phyloP scores from a whole-genome alignment of 768 basidiomycete genomes.

The Suillus subluteus region DNA sequence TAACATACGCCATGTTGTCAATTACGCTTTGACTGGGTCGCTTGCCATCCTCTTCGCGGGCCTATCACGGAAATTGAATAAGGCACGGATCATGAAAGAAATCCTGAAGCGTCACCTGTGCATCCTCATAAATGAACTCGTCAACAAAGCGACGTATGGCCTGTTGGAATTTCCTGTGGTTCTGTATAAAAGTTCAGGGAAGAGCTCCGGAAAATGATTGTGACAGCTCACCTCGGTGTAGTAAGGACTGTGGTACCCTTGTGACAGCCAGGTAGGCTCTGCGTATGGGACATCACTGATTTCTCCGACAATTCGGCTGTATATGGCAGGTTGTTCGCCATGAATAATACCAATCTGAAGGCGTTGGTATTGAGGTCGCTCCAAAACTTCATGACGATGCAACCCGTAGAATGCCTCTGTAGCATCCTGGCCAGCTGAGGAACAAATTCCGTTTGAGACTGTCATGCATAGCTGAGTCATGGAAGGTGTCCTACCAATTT shows the following conservation, averaged over 20 bases:
- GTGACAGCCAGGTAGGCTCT: constrained; percentile 81
- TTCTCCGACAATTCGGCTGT: constrained; percentile 53
- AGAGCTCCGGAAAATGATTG: background rate
- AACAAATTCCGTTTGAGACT: background rate
- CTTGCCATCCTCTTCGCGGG: constrained; percentile 89
- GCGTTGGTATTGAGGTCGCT: constrained; percentile 72
- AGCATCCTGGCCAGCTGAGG: constrained; percentile 78
- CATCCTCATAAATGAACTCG: constrained; percentile 58
- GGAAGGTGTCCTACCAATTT: constrained; percentile 59
- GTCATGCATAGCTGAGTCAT: background rate
- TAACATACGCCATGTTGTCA: constrained; percentile 75
- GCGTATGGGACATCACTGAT: constrained; percentile 83
- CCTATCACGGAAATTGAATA: constrained; percentile 33
- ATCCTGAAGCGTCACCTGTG: constrained; percentile 28
- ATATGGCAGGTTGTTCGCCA: constrained; percentile 61
- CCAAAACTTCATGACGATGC: constrained; percentile 84
- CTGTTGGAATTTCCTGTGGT: constrained; percentile 50
- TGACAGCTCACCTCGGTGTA: constrained; percentile 59
- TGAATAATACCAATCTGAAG: constrained; percentile 75
- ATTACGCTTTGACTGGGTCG: constrained; percentile 76
- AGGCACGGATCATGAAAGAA: constrained; percentile 24
- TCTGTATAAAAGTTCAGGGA: constrained; percentile 35
- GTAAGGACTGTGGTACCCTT: constrained; percentile 72
- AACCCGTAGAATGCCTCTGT: constrained; percentile 89
- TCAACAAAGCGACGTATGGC: constrained; percentile 65